phyloP scores from a whole-genome alignment of 768 basidiomycete genomes.

The Boletellus ananas region DNA sequence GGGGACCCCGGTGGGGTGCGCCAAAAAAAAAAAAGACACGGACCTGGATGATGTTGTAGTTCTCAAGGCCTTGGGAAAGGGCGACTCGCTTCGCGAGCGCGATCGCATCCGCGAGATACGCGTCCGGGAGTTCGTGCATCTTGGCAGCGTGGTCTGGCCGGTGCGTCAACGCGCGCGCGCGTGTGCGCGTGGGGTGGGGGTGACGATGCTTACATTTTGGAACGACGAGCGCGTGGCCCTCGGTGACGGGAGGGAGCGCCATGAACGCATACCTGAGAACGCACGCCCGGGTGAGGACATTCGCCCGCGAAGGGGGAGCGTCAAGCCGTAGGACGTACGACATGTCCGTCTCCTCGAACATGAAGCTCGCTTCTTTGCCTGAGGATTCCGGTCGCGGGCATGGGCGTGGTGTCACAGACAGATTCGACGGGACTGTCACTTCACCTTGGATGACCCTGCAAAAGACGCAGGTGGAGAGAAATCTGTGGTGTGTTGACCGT shows the following conservation, averaged over 20 bases:
- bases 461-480: constrained; percentile 69
- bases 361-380: constrained; percentile 88
- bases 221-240: constrained; percentile 85
- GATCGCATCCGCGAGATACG: constrained; percentile 71
- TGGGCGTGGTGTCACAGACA: no score
- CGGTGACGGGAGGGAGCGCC: constrained; percentile 83
- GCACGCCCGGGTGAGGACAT: background rate
- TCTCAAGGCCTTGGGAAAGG: constrained; percentile 55
- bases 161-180: background rate
- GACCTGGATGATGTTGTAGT: constrained; percentile 85
- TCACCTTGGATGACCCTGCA: constrained; percentile 90
- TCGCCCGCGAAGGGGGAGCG: no score
- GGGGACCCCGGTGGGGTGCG: no score
- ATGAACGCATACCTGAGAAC: constrained; percentile 72
- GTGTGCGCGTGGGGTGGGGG: background rate
- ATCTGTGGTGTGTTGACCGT: constrained; percentile 30
- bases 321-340: constrained; percentile 45
- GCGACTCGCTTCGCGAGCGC: constrained; percentile 85
- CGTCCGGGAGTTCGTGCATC: constrained; percentile 83
- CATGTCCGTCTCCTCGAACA: constrained; percentile 70
- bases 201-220: constrained; percentile 83
- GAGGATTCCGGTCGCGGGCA: background rate
- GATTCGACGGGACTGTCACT: background rate
- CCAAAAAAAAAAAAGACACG: background rate
- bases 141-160: constrained; percentile 77